A percentile compares a stretch with the other conserved stretches of the same genome.
Evolutionary conservation across 257 asterid genomes (phyloP).

Genomic region (Hygrophila difformis): DNA sequence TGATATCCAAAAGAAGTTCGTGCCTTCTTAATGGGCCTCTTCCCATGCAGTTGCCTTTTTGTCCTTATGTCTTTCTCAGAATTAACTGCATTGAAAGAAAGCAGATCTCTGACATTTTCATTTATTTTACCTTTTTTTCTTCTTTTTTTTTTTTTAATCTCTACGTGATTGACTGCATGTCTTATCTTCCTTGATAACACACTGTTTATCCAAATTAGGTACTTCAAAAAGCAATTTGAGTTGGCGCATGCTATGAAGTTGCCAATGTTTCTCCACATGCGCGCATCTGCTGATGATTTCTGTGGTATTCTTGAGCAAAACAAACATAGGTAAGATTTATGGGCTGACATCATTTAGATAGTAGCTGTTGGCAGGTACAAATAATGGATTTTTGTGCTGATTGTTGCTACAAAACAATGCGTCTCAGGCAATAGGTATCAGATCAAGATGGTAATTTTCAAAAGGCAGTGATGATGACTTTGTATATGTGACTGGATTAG

Average conservation of each 20-base stretch:
- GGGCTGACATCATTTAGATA: constrained; percentile 8
- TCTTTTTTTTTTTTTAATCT: not conserved
- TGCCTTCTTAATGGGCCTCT: constrained; percentile 18
- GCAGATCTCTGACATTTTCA: not conserved
- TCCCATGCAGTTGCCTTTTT: not conserved
- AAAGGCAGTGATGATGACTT: constrained; percentile 6
- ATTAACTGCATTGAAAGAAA: constrained; percentile 5
- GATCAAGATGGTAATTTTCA: not conserved
- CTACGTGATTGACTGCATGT: too few species aligned
- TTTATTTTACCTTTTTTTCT: not conserved
- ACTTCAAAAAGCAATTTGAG: constrained; percentile 92
- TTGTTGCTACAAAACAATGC: not conserved
- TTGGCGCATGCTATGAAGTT: constrained; percentile 73
- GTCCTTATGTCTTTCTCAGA: constrained; percentile 2
- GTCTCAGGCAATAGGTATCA: constrained; percentile 1
- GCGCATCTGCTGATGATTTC: constrained; percentile 94
- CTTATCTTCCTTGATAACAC: constrained; percentile 7
- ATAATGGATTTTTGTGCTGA: not conserved
- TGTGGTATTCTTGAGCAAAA: constrained; percentile 60
- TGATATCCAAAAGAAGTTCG: constrained; percentile 84
- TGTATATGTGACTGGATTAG: not conserved
- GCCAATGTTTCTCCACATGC: constrained; percentile 99
- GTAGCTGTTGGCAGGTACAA: constrained; percentile 6
- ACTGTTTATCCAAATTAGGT: constrained; percentile 34
- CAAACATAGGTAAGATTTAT: constrained; percentile 44